Conservation (phyloP, 176 grass and related monocot genomes). For the Aegilops speltoides region DNA sequence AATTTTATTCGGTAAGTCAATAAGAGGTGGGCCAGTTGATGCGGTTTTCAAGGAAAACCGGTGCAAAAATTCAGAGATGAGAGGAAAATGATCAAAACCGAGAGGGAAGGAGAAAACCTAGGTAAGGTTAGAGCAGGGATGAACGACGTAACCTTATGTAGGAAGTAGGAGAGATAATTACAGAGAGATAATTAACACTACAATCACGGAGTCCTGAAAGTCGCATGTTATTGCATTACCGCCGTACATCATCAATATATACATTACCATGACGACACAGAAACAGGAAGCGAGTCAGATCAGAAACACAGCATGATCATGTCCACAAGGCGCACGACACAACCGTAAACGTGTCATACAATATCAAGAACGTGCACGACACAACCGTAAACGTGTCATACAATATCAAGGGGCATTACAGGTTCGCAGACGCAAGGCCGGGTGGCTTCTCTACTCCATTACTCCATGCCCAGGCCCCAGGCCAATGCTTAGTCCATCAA, state of each 20-base stretch:
- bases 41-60: no score
- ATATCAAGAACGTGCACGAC: background rate
- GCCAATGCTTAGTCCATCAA: background rate
- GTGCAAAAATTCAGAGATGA: no score
- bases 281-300: background rate
- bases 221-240: background rate
- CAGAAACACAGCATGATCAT: background rate
- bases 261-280: background rate
- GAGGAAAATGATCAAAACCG: no score
- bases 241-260: background rate
- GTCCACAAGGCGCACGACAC: background rate
- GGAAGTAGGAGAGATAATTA: background rate
- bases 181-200: background rate
- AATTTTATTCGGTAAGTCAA: no score
- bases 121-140: no score
- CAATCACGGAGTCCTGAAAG: background rate
- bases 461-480: background rate
- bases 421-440: background rate
- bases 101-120: no score
- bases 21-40: no score
- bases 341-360: background rate
- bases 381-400: background rate
- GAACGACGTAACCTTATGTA: no score
- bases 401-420: background rate
- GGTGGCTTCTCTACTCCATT: background rate